Base-by-base conservation (phyloP, 1,139 yeast genomes). In the Candida labiduridarum region DNA sequence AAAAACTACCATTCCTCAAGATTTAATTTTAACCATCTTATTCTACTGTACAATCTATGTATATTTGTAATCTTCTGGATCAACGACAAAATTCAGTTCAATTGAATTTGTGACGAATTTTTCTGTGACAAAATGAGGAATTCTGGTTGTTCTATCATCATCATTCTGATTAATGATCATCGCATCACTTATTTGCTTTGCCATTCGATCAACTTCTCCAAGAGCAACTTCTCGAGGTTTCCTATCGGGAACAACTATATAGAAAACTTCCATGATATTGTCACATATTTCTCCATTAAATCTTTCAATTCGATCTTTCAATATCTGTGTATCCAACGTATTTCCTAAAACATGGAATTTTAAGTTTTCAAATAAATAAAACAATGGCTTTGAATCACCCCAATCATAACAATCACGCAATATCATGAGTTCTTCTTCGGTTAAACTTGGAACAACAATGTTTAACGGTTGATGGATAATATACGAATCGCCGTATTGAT, bases 401-500 rank as follows among this genome's bases (percentile, higher is more conserved):
- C 58, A 59, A 19, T 52, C 51, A 35, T 53, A 51, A 22, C 57
- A 49, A 2, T 52, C 50, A 11, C 48, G 41, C 19, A 50, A 45
- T 40, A 22, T 27, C 6, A 22, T 9, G 9, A 52, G 34, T 41
- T 52, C 47, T 10, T 40, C 18, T 14, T 45, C n/a, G 4, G 19
- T 6, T 22, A 56, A 46, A 2, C 14, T 30, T 2, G 53, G 54
- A 11, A 48, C 42, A 16, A 34, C 34, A 15, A 56, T 45, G n/a
- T 44, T 45, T 31, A 55, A 30, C 19, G 56, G 48, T 12, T 46
- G 57, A 10, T 66, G 67, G 2, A 71, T 61, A 11, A 67, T 65
- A 53, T 66, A 78, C 55, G 89, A 84, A 61, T 84, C 87, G 0
- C 88, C 88, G 60, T 56, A 80, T 15, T 53, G 55, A 59, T 86